Base-by-base conservation (phyloP, 352 stramenopile species). In the Phytophthora brassicae region DNA sequence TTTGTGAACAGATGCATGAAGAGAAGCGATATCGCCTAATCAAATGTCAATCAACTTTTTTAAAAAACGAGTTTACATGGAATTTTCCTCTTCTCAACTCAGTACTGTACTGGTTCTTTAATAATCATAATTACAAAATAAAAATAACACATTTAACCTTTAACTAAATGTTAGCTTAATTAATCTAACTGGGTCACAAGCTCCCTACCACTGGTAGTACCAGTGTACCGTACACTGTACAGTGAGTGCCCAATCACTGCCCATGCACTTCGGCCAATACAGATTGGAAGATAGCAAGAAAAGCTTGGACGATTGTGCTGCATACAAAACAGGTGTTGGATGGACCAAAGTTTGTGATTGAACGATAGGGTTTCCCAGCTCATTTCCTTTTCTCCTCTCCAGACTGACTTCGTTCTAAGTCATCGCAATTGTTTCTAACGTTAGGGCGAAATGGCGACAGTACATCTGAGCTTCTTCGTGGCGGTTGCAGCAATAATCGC, bases 301-400 rank as follows among this genome's bases (percentile, higher is more conserved):
- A 44, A 44, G 38, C 38, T 44, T 44, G 38, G 38, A 44, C n/a
- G 38, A 44, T 44, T 24, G 38, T 44, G 17, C n/a, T 6, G 38
- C 38, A 44, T 24, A 31, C 22, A 42, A 14, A 42, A 8, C 38
- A 44, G 38, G 38, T 44, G 38, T 44, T 17, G 38, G 38, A 44
- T 19, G 19, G n/a, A 13, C 14, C 5, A 17, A 44, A 42, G 36
- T 42, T 7, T 41, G 36, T 7, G 36, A 43, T 23, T 6, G 38
- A 23, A 44, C 38, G 38, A 24, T 24, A 44, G 38, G 16, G 11
- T 44, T 44, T 44, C 38, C 38, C n/a, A 26, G 31, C 28, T 31
- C 53, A 60, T 60, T 60, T 16, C 31, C 16, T 8, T 45, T 53
- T 60, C 52, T 60, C 28, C 53, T 60, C 19, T 16, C 11, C 49